phyloP scores from a whole-genome alignment of 768 basidiomycete genomes.

The Boletus coccyginus region DNA sequence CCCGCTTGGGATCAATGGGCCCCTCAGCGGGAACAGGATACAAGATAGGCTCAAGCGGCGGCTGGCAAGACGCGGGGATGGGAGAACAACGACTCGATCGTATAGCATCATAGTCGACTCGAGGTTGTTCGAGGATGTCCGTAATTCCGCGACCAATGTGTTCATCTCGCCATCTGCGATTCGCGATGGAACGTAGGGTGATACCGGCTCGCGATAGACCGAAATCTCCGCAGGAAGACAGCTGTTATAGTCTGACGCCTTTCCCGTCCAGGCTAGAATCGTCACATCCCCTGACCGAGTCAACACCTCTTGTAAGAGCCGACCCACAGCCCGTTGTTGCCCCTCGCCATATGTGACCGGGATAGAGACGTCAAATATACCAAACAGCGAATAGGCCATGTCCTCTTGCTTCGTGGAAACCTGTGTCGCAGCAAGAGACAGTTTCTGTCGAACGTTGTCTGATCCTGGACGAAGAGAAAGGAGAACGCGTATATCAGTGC shows the following conservation, averaged over 20 bases:
- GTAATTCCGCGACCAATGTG: background rate
- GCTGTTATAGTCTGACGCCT: background rate
- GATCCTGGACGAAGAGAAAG: no score
- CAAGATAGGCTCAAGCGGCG: no score
- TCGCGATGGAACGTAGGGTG: background rate
- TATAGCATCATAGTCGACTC: background rate
- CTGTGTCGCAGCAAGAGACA: no score
- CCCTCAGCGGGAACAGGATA: background rate
- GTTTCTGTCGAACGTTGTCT: no score
- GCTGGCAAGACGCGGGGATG: no score
- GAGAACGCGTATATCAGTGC: background rate
- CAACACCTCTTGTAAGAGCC: background rate
- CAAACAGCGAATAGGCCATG: background rate
- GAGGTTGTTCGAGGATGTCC: background rate
- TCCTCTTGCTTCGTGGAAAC: background rate
- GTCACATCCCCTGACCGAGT: background rate
- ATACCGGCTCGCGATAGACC: no score
- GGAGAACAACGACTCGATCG: background rate
- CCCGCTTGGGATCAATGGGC: background rate
- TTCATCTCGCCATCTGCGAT: background rate
- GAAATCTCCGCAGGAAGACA: background rate
- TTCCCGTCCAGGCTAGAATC: background rate
- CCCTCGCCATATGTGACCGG: background rate
- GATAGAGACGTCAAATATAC: background rate
- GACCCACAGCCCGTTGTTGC: background rate